Evolutionary conservation across 2,329 filamentous ascomycete species (phyloP).

Genomic region (Pleomassaria siparia): DNA sequence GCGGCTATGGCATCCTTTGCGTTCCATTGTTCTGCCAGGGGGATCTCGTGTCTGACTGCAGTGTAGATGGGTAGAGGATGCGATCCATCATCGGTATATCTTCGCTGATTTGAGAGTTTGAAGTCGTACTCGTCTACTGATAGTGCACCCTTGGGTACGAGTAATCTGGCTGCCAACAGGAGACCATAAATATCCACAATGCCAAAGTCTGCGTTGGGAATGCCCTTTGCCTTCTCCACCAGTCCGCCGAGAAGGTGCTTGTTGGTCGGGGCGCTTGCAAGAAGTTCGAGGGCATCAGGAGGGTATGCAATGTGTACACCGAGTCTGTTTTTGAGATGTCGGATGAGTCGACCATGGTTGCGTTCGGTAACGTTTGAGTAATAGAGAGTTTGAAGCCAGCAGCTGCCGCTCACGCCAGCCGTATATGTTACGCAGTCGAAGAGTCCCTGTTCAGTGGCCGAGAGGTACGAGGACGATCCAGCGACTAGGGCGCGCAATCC

Average conservation of each 20-base stretch:
- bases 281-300: constrained; percentile 74
- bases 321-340: constrained; percentile 83
- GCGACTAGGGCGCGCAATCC: constrained; percentile 88
- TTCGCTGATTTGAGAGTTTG: constrained; percentile 85
- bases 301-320: constrained; percentile 92
- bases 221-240: constrained; percentile 88
- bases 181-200: constrained; percentile 93
- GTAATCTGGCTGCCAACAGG: constrained; percentile 76
- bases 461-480: constrained; percentile 83
- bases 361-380: constrained; percentile 75
- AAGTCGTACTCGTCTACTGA: constrained; percentile 76
- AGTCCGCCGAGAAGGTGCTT: constrained; percentile 86
- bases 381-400: constrained; percentile 90
- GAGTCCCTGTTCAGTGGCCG: constrained; percentile 80
- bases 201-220: constrained; percentile 77
- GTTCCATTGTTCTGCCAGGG: constrained; percentile 56
- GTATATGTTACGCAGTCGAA: constrained; percentile 96
- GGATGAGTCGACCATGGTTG: constrained; percentile 69
- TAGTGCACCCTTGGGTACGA: constrained; percentile 84
- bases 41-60: constrained; percentile 93
- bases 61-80: constrained; percentile 94
- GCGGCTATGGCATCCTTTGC: constrained; percentile 37
- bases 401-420: constrained; percentile 91
- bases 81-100: constrained; percentile 73
- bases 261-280: constrained; percentile 89